A percentile compares a stretch with the other conserved stretches of the same genome.
Conservation (phyloP, 1,139 yeast genomes). For the Eremothecium cymbalariae region DNA sequence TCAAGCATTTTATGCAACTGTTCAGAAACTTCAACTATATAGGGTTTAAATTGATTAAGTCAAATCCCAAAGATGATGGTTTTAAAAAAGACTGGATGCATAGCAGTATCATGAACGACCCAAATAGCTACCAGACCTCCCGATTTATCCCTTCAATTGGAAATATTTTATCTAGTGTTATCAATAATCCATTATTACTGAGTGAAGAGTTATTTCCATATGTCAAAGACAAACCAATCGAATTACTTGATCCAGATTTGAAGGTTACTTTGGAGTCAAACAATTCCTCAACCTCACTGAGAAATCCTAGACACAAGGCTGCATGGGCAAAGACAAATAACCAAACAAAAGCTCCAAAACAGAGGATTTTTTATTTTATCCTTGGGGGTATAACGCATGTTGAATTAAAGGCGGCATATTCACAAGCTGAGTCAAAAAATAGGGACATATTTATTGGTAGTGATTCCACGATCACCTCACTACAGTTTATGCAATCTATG, state of each 20-base stretch:
- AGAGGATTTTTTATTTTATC: constrained; percentile 67
- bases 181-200: constrained; percentile 32
- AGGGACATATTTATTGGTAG: constrained; percentile 81
- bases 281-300: constrained; percentile 41
- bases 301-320: constrained; percentile 72
- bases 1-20: constrained; percentile 42
- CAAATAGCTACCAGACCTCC: constrained; percentile 65
- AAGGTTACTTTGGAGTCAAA: constrained; percentile 33
- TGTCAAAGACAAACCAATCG: constrained; percentile 62
- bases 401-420: constrained; percentile 72
- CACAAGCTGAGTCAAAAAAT: constrained; percentile 51
- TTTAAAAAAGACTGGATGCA: constrained; percentile 46
- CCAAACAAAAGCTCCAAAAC: constrained; percentile 42
- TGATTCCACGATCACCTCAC: constrained; percentile 65
- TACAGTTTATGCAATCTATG: constrained; percentile 41
- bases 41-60: constrained; percentile 61
- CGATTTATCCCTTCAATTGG: constrained; percentile 69
- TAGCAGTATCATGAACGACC: constrained; percentile 44
- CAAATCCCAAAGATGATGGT: constrained; percentile 33
- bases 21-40: constrained; percentile 58
- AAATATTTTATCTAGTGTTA: constrained; percentile 42
- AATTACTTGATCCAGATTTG: constrained; percentile 43
- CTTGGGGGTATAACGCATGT: constrained; percentile 88
- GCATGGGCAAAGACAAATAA: constrained; percentile 61
- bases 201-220: constrained; percentile 60